phyloP scores from a whole-genome alignment of 345 rosid species.

The Toxicodendron radicans region DNA sequence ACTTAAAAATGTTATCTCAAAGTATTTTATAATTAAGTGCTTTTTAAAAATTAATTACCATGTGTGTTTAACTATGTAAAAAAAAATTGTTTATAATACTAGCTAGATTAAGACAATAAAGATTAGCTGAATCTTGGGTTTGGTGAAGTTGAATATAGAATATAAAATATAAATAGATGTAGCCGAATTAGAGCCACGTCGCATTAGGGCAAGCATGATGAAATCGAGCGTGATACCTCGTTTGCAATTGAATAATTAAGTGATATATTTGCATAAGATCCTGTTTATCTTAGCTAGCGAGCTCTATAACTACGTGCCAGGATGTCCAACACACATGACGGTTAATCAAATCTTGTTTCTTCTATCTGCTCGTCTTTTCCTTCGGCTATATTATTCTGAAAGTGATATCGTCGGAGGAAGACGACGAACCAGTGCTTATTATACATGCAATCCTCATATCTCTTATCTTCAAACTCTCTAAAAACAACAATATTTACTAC shows the following conservation, averaged over 20 bases:
- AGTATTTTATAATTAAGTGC: too few relatives aligned
- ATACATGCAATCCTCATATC: slow-evolving; percentile 20
- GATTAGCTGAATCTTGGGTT: too few relatives aligned
- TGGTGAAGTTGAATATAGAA: too few relatives aligned
- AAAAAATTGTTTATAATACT: too few relatives aligned
- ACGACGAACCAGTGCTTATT: slow-evolving; percentile 27
- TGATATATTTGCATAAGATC: slow-evolving; percentile 26
- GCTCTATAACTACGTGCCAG: slow-evolving; percentile 47
- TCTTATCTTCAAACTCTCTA: slow-evolving; percentile 26
- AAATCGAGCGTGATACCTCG: slow-evolving; percentile 32
- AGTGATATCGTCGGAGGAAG: slow-evolving; percentile 24
- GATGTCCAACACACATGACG: slow-evolving; percentile 31
- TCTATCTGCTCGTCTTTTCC: slow-evolving; percentile 45
- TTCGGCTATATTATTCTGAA: slow-evolving; percentile 25
- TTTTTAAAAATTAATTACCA: too few relatives aligned
- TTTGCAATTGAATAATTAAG: slow-evolving; percentile 24
- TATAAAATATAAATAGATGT: too few relatives aligned
- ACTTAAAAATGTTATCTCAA: too few relatives aligned
- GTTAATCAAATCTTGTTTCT: slow-evolving; percentile 36
- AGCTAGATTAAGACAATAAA: too few relatives aligned
- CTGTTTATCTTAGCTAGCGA: neutral
- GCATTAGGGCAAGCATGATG: slow-evolving; percentile 17
- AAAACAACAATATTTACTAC: too few relatives aligned
- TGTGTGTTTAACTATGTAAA: too few relatives aligned
- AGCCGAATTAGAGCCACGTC: too few relatives aligned